phyloP scores from a whole-genome alignment of 2,329 filamentous ascomycete species.

The Aspergillus candidus region DNA sequence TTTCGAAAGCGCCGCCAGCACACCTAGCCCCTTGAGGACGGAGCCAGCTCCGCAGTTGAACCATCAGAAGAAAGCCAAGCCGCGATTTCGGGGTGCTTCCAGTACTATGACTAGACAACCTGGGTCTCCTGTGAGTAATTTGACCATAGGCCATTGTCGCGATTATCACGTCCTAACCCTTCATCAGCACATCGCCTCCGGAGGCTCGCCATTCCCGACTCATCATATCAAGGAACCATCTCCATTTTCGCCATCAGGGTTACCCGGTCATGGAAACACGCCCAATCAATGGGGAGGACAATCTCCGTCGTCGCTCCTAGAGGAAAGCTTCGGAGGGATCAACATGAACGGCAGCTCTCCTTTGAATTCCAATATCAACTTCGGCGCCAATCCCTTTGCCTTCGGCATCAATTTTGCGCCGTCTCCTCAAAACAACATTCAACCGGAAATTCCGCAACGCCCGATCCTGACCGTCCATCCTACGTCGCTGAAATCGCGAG shows the following conservation, averaged over 20 bases:
- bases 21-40: constrained; percentile 37
- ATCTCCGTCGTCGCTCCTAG: constrained; percentile 39
- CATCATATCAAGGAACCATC: constrained; percentile 33
- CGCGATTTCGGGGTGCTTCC: constrained; percentile 24
- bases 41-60: constrained; percentile 21
- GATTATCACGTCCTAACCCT: constrained; percentile 7
- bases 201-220: constrained; percentile 28
- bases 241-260: constrained; percentile 28
- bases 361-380: constrained; percentile 35
- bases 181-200: constrained; percentile 16
- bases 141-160: not conserved
- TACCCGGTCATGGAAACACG: constrained; percentile 27
- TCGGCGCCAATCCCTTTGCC: constrained; percentile 26
- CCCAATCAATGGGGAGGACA: constrained; percentile 35
- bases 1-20: constrained; percentile 45
- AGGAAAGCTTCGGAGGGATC: constrained; percentile 42
- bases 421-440: constrained; percentile 22
- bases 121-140: constrained; percentile 26
- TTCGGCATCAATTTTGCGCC: constrained; percentile 35
- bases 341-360: constrained; percentile 41
- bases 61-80: constrained; percentile 18
- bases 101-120: constrained; percentile 17
- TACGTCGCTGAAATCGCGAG: constrained; percentile 75
- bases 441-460: constrained; percentile 29
- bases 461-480: constrained; percentile 56